phyloP scores from a whole-genome alignment of 306 rosid genomes.

The Mimosa pudica region DNA sequence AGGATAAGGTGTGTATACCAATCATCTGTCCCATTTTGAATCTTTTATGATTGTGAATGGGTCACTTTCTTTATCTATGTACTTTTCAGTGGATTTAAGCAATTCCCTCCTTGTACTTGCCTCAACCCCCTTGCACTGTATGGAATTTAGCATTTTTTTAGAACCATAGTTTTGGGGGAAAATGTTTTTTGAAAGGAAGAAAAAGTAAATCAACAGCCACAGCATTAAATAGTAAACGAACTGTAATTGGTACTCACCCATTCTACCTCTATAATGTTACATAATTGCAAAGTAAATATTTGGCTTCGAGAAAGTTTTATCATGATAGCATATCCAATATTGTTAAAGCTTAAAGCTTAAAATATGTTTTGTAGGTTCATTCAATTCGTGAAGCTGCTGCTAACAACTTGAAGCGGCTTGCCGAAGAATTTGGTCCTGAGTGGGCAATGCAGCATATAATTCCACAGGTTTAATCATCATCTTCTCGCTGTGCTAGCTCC shows the following conservation, averaged over 20 bases:
- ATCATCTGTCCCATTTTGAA: slow-evolving; percentile 19
- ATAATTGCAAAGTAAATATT: neutral
- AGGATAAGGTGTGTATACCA: slow-evolving; percentile 77
- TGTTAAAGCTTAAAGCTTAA: slow-evolving; percentile 26
- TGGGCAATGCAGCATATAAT: slow-evolving; percentile 99
- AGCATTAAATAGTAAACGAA: neutral
- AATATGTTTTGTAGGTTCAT: slow-evolving; percentile 58
- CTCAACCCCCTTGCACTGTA: neutral
- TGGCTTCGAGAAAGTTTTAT: neutral
- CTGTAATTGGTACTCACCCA: neutral
- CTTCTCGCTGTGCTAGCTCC: neutral
- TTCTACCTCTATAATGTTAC: neutral
- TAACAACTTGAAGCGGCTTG: slow-evolving; percentile 94
- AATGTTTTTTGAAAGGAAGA: neutral
- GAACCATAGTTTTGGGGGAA: neutral
- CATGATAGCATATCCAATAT: neutral
- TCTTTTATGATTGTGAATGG: neutral
- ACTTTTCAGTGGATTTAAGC: neutral
- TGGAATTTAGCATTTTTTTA: neutral
- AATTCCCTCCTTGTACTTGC: neutral
- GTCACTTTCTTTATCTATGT: neutral
- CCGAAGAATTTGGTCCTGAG: slow-evolving; percentile 97
- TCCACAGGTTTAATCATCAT: slow-evolving; percentile 68
- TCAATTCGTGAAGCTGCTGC: slow-evolving; percentile 99
- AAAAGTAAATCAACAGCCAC: neutral